Evolutionary conservation across 331 rosid species (phyloP).

Genomic region (Arachis monticola): DNA sequence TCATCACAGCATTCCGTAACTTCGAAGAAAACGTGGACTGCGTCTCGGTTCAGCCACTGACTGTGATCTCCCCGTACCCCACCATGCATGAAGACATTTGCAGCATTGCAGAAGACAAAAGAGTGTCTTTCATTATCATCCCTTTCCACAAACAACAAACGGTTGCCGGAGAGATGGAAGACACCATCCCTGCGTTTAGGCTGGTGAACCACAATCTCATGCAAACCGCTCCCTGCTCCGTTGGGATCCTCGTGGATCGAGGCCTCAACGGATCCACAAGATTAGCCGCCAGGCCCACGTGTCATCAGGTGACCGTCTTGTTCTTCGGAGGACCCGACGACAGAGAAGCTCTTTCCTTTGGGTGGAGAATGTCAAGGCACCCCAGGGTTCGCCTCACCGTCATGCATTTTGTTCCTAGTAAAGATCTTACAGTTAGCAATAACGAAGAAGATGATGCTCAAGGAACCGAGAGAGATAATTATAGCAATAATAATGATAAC

Average conservation of each 20-base stretch:
- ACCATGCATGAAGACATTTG: conserved; percentile 90
- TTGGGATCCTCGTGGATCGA: conserved; percentile 79
- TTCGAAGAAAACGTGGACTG: conserved; percentile 61
- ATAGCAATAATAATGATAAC: conserved; percentile 41
- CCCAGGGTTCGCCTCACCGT: conserved; percentile 64
- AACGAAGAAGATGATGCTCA: conserved; percentile 1
- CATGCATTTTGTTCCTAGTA: conserved; percentile 53
- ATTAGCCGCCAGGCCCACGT: conserved; percentile 44
- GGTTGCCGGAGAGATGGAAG: conserved; percentile 82
- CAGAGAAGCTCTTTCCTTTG: conserved; percentile 76
- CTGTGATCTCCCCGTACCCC: conserved; percentile 74
- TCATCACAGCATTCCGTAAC: conserved; percentile 67
- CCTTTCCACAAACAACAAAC: conserved; percentile 93
- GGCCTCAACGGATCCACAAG: conserved; percentile 68
- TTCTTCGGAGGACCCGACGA: conserved; percentile 90
- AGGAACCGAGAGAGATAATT: not conserved
- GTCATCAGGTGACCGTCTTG: conserved; percentile 57
- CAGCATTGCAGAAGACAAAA: conserved; percentile 75
- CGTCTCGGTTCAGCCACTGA: conserved; percentile 65
- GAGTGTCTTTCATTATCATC: conserved; percentile 67
- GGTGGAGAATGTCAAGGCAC: conserved; percentile 76
- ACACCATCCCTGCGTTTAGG: conserved; percentile 70
- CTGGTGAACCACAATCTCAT: conserved; percentile 74
- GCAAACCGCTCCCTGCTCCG: conserved; percentile 73
- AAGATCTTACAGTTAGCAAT: conserved; percentile 13